A percentile compares a stretch with the other conserved stretches of the same genome.
Conservation (phyloP, 768 basidiomycete genomes). For the Lactifluus echinatus region DNA sequence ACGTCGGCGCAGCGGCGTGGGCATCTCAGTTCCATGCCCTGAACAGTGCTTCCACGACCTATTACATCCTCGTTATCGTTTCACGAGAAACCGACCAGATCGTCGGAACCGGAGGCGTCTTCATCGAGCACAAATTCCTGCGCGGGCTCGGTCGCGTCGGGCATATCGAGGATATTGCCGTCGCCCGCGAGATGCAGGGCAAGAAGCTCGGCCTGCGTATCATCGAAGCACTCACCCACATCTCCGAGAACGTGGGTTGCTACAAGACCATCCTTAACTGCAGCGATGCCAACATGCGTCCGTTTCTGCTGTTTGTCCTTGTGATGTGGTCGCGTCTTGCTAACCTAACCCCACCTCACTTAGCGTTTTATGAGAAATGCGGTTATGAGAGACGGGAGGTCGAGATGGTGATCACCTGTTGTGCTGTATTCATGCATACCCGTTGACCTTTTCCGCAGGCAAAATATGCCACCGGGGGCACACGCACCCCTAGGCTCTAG, state of each 20-base stretch:
- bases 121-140: constrained; percentile 93
- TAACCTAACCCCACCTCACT: background rate
- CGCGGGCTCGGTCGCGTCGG: constrained; percentile 79
- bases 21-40: constrained; percentile 55
- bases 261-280: constrained; percentile 99
- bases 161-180: constrained; percentile 97
- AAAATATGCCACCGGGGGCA: constrained; percentile 46
- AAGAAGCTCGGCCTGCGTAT: constrained; percentile 84
- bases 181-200: constrained; percentile 81
- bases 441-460: constrained; percentile 33
- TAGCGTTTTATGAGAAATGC: constrained; percentile 97
- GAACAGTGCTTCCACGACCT: constrained; percentile 48
- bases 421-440: background rate
- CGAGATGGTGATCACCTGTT: constrained; percentile 64
- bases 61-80: constrained; percentile 82
- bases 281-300: constrained; percentile 83
- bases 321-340: background rate
- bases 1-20: constrained; percentile 63
- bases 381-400: constrained; percentile 85
- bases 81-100: constrained; percentile 66
- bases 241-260: constrained; percentile 72
- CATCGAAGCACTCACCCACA: constrained; percentile 75
- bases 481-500: constrained; percentile 29
- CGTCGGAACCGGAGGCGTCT: constrained; percentile 73
- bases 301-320: constrained; percentile 30